These are phyloP conservation scores for Solanum megistacrolobum DNA, from an alignment of 257 asterid genomes.

Conservation along the genomic window DNA sequence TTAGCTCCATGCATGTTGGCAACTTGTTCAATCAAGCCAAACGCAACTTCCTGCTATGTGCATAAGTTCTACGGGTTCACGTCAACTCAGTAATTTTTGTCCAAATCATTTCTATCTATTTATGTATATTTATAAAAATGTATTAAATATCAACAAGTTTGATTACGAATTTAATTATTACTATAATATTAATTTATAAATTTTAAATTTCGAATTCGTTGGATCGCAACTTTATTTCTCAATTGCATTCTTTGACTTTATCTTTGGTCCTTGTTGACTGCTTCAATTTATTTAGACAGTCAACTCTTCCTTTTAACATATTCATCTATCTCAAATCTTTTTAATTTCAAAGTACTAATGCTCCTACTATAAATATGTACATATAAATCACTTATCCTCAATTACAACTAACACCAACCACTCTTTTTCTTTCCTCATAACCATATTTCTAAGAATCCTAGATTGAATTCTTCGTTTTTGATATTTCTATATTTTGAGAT, in stretches of 20 bases:
- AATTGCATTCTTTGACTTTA: background rate
- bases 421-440: background rate
- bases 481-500: background rate
- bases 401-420: background rate
- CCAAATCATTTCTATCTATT: fast-evolving
- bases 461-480: background rate
- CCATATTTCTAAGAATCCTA: background rate
- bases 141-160: background rate
- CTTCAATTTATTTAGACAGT: background rate
- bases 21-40: background rate
- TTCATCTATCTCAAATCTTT: background rate
- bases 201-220: background rate
- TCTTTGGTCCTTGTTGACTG: background rate
- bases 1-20: background rate
- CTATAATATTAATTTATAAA: background rate
- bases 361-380: background rate
- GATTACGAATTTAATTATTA: background rate
- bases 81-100: background rate
- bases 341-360: background rate
- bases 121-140: background rate
- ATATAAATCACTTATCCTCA: background rate
- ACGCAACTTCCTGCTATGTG: background rate
- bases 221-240: background rate
- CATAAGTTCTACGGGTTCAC: background rate
- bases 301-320: background rate